Percentiles rank a stretch among this genome's conserved stretches.
Conservation (phyloP, 768 basidiomycete species). For the Termitomyces sp. region DNA sequence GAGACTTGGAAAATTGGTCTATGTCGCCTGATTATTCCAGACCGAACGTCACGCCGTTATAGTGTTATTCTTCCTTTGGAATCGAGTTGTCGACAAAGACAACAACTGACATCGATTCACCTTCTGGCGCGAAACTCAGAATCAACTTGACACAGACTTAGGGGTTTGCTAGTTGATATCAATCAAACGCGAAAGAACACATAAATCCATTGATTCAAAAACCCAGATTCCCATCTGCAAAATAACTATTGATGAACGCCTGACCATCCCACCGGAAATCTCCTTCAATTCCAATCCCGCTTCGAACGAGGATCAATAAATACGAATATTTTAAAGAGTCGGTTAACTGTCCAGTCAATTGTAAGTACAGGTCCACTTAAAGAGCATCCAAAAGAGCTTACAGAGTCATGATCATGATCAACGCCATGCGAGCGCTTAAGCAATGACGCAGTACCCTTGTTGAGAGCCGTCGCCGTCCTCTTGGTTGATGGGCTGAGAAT, state of each 20-base stretch:
- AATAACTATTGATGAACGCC: background rate
- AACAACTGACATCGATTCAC: too few relatives aligned
- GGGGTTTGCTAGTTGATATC: too few relatives aligned
- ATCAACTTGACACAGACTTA: too few relatives aligned
- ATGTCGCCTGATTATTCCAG: too few relatives aligned
- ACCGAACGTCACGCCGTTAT: too few relatives aligned
- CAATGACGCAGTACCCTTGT: background rate
- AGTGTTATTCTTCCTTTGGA: too few relatives aligned
- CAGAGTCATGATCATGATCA: background rate
- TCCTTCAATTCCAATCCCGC: background rate
- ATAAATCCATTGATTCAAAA: background rate
- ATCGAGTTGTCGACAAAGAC: too few relatives aligned
- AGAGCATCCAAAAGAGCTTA: background rate
- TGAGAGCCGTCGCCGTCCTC: background rate
- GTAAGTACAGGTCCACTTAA: background rate
- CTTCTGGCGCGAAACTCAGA: too few relatives aligned
- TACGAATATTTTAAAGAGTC: background rate
- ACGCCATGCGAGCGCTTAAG: background rate
- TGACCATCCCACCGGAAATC: background rate
- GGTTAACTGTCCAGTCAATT: background rate
- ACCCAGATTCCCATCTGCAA: background rate
- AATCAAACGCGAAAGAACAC: background rate
- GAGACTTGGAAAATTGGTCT: too few relatives aligned
- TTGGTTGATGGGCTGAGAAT: background rate
- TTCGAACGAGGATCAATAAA: background rate